phyloP scores from a whole-genome alignment of 495 filamentous ascomycete species.

The Aspergillus nanangensis region DNA sequence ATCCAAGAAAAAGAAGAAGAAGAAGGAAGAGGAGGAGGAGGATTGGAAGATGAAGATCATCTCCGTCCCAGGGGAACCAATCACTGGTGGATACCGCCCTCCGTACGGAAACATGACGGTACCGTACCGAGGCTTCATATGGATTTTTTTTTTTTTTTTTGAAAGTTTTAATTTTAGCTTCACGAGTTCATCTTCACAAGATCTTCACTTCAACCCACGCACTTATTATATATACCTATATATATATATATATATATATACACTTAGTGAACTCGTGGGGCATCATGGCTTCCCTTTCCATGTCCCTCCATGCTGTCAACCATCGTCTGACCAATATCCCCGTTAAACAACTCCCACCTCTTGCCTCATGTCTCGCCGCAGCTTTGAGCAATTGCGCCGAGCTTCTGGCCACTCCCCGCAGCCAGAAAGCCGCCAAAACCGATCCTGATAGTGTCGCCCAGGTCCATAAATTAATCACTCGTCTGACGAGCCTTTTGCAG shows the following conservation, averaged over 20 bases:
- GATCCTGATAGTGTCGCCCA: constrained; percentile 57
- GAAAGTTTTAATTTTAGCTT: constrained; percentile 5
- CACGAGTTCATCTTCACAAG: background rate
- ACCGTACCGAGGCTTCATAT: constrained; percentile 36
- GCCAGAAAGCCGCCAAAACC: constrained; percentile 45
- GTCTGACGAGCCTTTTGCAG: constrained; percentile 68
- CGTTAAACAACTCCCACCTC: constrained; percentile 56
- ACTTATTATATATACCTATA: no score
- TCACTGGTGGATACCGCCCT: background rate
- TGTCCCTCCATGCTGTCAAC: constrained; percentile 57
- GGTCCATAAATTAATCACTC: constrained; percentile 74
- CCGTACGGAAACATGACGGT: constrained; percentile 8
- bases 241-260: no score
- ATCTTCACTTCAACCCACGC: no score
- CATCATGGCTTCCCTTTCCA: constrained; percentile 19
- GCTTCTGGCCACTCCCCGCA: constrained; percentile 47
- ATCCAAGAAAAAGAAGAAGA: background rate
- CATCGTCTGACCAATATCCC: constrained; percentile 62
- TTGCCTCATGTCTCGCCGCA: constrained; percentile 56
- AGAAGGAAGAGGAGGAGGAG: background rate
- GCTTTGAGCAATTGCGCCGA: constrained; percentile 57
- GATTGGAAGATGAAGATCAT: constrained; percentile 5
- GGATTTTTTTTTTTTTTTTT: constrained; percentile 7
- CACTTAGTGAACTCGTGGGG: no score
- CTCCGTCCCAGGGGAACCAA: constrained; percentile 8